phyloP scores from a whole-genome alignment of 2,329 filamentous ascomycete species.

The Paraphoma sp. region DNA sequence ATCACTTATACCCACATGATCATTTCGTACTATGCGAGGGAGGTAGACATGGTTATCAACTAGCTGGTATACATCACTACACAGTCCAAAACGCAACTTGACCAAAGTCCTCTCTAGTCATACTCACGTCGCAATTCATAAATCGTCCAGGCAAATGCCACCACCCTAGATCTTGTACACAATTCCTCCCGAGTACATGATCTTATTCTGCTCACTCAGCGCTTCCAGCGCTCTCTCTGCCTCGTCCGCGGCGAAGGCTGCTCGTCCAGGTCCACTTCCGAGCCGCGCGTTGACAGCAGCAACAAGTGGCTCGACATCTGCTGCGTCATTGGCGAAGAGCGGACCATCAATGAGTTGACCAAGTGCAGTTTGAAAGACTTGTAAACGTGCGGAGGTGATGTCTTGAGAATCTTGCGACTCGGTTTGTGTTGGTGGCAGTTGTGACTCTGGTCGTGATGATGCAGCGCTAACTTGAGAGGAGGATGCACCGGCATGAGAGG shows the following conservation, averaged over 20 bases:
- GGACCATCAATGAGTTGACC: slow-evolving; percentile 82
- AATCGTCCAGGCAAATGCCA: no score
- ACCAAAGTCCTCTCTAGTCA: no score
- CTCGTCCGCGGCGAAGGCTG: slow-evolving; percentile 72
- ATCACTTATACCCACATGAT: no score
- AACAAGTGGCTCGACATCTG: slow-evolving; percentile 76
- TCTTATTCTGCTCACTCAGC: slow-evolving; percentile 83
- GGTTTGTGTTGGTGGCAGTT: slow-evolving; percentile 64
- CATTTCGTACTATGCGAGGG: no score
- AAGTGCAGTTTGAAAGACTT: slow-evolving; percentile 78
- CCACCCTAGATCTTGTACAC: slow-evolving; percentile 55
- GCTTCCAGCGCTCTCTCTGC: slow-evolving; percentile 77
- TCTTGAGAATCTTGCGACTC: slow-evolving; percentile 50
- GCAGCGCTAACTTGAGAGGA: slow-evolving; percentile 73
- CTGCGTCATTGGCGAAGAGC: slow-evolving; percentile 87
- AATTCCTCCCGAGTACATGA: slow-evolving; percentile 70
- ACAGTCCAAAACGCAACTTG: no score
- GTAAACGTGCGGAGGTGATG: slow-evolving; percentile 69
- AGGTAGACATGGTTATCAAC: no score
- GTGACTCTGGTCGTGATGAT: slow-evolving; percentile 80
- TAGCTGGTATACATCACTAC: no score
- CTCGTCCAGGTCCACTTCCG: slow-evolving; percentile 62
- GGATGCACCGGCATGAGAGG: slow-evolving; percentile 44
- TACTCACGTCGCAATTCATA: no score
- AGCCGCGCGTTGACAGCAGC: slow-evolving; percentile 79